phyloP scores from a whole-genome alignment of 805 yeast genomes.

The Wickerhamiella sergipiensis region DNA sequence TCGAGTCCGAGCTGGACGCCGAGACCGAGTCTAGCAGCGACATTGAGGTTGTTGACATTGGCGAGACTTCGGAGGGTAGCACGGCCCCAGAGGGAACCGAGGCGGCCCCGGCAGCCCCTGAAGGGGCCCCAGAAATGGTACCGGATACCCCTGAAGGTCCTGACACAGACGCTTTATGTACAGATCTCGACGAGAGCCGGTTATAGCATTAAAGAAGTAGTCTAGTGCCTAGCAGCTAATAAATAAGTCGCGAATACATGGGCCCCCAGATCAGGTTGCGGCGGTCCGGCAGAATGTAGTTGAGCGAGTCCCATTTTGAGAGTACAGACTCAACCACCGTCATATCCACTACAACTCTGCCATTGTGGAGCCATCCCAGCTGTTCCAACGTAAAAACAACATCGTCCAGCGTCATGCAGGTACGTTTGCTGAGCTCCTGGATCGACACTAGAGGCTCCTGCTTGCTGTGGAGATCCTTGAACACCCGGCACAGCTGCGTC shows the following conservation, averaged over 20 bases:
- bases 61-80: too few relatives aligned
- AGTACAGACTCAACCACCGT: neutral
- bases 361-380: constrained; percentile 37
- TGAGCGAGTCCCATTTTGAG: neutral
- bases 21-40: neutral
- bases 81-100: too few relatives aligned
- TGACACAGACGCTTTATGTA: neutral
- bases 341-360: neutral
- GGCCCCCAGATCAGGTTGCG: neutral
- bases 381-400: constrained; percentile 78
- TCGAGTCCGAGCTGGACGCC: neutral
- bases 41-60: too few relatives aligned
- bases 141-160: neutral
- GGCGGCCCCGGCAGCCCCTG: too few relatives aligned
- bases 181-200: neutral
- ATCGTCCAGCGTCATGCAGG: constrained; percentile 83
- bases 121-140: neutral
- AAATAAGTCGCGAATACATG: neutral
- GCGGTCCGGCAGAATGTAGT: neutral
- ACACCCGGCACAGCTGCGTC: constrained; percentile 40
- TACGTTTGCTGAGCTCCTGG: constrained; percentile 45
- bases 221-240: neutral
- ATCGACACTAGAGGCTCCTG: constrained; percentile 31
- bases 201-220: neutral
- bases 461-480: constrained; percentile 18